Percentiles rank a stretch among this genome's conserved stretches.
Evolutionary conservation across 345 rosid species (phyloP).

Genomic region (Cardamine occulta): DNA sequence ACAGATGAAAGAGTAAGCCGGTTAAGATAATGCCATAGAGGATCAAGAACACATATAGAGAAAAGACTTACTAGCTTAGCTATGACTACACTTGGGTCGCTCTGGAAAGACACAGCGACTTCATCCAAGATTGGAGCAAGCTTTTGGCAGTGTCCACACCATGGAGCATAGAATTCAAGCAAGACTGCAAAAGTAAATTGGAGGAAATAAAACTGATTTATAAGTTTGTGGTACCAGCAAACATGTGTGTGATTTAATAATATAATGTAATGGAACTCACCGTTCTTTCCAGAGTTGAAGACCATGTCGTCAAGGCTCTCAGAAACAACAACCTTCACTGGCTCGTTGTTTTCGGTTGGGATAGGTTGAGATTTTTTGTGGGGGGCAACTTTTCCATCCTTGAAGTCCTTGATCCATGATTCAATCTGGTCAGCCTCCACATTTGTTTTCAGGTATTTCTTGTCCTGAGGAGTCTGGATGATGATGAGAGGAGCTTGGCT

Average conservation of each 20-base stretch:
- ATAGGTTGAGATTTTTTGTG: slow-evolving; percentile 83
- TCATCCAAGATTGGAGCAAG: slow-evolving; percentile 95
- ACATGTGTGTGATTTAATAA: background rate
- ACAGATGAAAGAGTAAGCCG: slow-evolving; percentile 11
- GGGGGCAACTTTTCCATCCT: slow-evolving; percentile 74
- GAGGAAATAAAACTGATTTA: background rate
- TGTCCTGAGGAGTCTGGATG: slow-evolving; percentile 70
- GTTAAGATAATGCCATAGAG: slow-evolving; percentile 6
- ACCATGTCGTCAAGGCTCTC: slow-evolving; percentile 77
- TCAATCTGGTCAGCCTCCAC: slow-evolving; percentile 73
- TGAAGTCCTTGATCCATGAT: slow-evolving; percentile 84
- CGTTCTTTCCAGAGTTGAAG: slow-evolving; percentile 83
- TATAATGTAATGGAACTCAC: slow-evolving; percentile 43
- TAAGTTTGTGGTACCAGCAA: background rate
- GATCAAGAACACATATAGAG: slow-evolving; percentile 9
- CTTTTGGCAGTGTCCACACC: slow-evolving; percentile 98
- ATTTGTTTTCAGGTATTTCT: slow-evolving; percentile 82
- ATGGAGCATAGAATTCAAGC: slow-evolving; percentile 93
- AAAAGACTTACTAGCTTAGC: slow-evolving; percentile 76
- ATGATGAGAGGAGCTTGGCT: slow-evolving; percentile 87
- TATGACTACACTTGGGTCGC: slow-evolving; percentile 63
- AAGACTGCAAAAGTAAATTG: slow-evolving; percentile 58
- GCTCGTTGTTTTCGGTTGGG: slow-evolving; percentile 77
- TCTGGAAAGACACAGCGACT: slow-evolving; percentile 74
- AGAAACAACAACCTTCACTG: slow-evolving; percentile 89